Evolutionary conservation across 345 rosid genomes (phyloP).

Genomic region (Gynandropsis gynandra): DNA sequence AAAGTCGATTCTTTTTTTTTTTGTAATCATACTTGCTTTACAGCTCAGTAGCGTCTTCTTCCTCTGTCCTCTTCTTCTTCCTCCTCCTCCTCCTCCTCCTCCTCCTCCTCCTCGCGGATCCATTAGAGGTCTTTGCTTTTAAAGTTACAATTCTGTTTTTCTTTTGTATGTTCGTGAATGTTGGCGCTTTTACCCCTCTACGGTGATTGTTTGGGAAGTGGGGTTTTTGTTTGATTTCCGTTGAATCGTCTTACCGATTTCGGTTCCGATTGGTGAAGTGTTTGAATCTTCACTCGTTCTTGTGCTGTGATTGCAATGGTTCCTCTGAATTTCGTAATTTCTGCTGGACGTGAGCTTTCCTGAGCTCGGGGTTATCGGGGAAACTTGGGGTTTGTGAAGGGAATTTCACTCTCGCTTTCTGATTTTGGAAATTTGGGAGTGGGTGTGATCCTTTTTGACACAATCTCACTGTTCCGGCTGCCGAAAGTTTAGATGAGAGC

Average conservation of each 20-base stretch:
- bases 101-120: constrained; percentile 37
- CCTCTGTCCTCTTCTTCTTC: constrained; percentile 24
- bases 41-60: constrained; percentile 39
- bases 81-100: constrained; percentile 27
- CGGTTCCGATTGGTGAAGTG: constrained; percentile 13
- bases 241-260: constrained; percentile 1
- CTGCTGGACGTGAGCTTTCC: constrained; percentile 10
- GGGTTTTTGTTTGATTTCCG: constrained; percentile 17
- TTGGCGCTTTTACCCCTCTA: background rate
- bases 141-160: constrained; percentile 6
- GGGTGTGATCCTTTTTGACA: constrained; percentile 18
- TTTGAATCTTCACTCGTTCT: constrained; percentile 20
- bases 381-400: constrained; percentile 11
- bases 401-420: constrained; percentile 10
- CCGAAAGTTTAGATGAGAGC: constrained; percentile 13
- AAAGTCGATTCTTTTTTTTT: constrained; percentile 17
- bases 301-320: constrained; percentile 16
- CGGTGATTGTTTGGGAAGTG: background rate
- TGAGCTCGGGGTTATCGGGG: background rate
- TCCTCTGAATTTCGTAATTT: constrained; percentile 1
- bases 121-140: constrained; percentile 23
- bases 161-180: constrained; percentile 1
- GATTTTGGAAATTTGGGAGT: constrained; percentile 13
- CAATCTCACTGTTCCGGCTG: background rate
- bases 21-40: constrained; percentile 28